phyloP scores from a whole-genome alignment of 2,329 filamentous ascomycete species.

The Pyrenochaeta sp. region DNA sequence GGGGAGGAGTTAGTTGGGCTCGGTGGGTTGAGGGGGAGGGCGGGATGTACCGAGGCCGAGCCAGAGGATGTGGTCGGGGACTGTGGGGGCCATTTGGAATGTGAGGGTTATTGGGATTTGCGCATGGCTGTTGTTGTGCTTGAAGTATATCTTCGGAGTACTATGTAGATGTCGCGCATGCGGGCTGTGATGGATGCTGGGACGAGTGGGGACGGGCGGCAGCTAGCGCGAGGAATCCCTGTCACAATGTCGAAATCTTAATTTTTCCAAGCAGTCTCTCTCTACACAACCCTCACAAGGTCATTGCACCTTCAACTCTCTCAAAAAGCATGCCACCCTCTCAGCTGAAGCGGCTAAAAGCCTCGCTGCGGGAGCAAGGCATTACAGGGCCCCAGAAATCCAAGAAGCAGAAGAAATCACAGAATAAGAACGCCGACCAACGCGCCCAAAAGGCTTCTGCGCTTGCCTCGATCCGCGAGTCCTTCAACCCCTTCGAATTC shows the following conservation, averaged over 20 bases:
- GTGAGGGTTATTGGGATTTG: conserved; percentile 17
- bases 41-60: conserved; percentile 50
- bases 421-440: conserved; percentile 75
- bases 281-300: conserved; percentile 1
- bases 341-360: conserved; percentile 94
- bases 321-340: conserved; percentile 87
- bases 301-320: not conserved
- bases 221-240: too few relatives aligned
- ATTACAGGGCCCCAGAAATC: conserved; percentile 91
- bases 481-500: conserved; percentile 98
- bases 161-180: too few relatives aligned
- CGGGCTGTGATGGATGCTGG: too few relatives aligned
- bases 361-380: conserved; percentile 86
- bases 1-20: conserved; percentile 44
- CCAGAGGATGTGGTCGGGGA: conserved; percentile 57
- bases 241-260: conserved; percentile 27
- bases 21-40: conserved; percentile 51
- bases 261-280: too few relatives aligned
- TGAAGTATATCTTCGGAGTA: too few relatives aligned
- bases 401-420: conserved; percentile 84
- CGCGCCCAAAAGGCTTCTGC: conserved; percentile 78
- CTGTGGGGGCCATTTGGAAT: conserved; percentile 42
- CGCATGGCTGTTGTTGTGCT: conserved; percentile 5
- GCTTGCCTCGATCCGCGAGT: conserved; percentile 85
- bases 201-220: too few relatives aligned